These are phyloP conservation scores for Aegilops longissima DNA, from an alignment of 176 grass and related monocot species.

Conservation along the genomic window DNA sequence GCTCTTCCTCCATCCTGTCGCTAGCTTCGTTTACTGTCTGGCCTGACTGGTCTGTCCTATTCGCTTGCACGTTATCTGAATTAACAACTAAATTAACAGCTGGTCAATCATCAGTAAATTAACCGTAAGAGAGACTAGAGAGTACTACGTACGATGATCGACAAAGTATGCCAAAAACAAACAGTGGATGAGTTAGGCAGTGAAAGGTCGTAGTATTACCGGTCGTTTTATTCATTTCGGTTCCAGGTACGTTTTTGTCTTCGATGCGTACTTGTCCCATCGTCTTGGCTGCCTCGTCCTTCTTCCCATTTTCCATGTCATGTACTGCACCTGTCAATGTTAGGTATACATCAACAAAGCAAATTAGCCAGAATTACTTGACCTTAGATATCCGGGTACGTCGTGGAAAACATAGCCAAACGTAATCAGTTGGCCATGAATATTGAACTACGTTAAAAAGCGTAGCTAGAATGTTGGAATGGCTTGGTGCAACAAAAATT, in stretches of 20 bases:
- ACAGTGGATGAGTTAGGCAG: neutral
- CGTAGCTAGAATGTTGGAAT: neutral
- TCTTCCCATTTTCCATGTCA: neutral
- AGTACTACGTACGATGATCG: neutral
- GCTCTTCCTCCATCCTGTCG: slow-evolving; percentile 40
- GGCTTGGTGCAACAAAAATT: neutral
- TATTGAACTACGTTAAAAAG: neutral
- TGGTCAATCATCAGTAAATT: neutral
- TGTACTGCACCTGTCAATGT: neutral
- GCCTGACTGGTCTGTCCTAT: neutral
- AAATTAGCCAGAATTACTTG: neutral
- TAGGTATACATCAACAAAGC: neutral
- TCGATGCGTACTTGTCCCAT: neutral
- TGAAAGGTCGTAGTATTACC: neutral
- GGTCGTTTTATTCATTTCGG: neutral
- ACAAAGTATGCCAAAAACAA: neutral
- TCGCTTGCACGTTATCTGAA: neutral
- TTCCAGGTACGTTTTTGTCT: neutral
- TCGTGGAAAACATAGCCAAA: neutral
- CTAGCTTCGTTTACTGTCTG: neutral
- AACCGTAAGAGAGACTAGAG: neutral
- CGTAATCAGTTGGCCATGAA: neutral
- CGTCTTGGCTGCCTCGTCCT: neutral
- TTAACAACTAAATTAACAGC: neutral
- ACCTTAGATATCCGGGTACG: neutral